Evolutionary conservation across 805 yeast species (phyloP).

Genomic region (Tetrapisispora namnaoensis): DNA sequence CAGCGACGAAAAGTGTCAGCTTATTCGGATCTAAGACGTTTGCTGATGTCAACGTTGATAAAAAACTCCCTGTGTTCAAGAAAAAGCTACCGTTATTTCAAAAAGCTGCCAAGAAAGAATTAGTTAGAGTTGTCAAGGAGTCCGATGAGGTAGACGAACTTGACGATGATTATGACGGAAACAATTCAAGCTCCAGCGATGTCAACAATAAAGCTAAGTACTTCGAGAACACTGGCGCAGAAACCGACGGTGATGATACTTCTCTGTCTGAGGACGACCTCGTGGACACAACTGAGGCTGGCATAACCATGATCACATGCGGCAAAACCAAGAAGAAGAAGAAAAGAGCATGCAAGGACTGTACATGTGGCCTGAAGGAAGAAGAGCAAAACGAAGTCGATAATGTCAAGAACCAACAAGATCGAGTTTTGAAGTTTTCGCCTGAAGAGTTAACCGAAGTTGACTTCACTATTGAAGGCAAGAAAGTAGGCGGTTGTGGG

Average conservation of each 20-base stretch:
- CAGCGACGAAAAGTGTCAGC: slow-evolving; percentile 8
- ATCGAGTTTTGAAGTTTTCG: slow-evolving; percentile 35
- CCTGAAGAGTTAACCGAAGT: slow-evolving; percentile 73
- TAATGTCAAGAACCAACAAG: slow-evolving; percentile 21
- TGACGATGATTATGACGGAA: slow-evolving; percentile 34
- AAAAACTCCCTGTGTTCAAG: slow-evolving; percentile 19
- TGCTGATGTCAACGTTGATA: not conserved
- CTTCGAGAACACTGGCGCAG: slow-evolving; percentile 32
- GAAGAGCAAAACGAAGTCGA: slow-evolving; percentile 54
- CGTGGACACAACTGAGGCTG: slow-evolving; percentile 27
- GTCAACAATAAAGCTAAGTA: slow-evolving; percentile 38
- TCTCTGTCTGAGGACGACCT: slow-evolving; percentile 51
- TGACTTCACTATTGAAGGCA: slow-evolving; percentile 94
- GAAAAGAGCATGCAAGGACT: slow-evolving; percentile 93
- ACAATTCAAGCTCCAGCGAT: slow-evolving; percentile 10
- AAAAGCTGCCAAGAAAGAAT: slow-evolving; percentile 17
- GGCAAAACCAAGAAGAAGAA: slow-evolving; percentile 24
- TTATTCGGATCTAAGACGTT: not conserved
- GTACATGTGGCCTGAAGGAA: slow-evolving; percentile 94
- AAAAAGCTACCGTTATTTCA: slow-evolving; percentile 9
- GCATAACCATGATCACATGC: slow-evolving; percentile 25
- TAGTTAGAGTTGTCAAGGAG: slow-evolving; percentile 15
- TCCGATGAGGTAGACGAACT: slow-evolving; percentile 29
- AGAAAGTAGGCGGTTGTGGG: slow-evolving; percentile 89
- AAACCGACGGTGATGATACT: slow-evolving; percentile 34